Conservation (phyloP, 2,329 filamentous ascomycete species). For the Sordariomycetes sp. region DNA sequence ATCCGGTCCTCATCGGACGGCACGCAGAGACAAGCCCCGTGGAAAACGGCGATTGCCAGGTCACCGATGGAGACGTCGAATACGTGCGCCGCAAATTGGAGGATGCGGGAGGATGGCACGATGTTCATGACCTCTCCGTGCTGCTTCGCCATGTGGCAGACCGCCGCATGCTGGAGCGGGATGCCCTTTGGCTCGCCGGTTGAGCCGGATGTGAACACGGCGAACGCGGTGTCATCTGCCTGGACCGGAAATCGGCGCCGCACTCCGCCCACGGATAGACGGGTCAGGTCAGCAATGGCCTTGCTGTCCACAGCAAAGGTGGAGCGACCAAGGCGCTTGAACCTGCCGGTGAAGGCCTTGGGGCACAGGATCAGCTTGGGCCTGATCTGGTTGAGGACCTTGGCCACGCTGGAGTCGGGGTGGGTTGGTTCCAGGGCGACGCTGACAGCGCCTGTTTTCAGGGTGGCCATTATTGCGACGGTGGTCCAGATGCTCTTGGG, state of each 20-base stretch:
- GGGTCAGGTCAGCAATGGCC: not conserved
- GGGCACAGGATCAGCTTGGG: conserved; percentile 11
- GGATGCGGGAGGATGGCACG: not conserved
- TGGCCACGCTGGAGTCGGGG: conserved; percentile 6
- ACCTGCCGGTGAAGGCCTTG: conserved; percentile 9
- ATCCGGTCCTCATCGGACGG: conserved; percentile 10
- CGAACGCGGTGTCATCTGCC: conserved; percentile 12
- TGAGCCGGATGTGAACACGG: conserved; percentile 43
- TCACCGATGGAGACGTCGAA: conserved; percentile 8
- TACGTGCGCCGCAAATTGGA: conserved; percentile 10
- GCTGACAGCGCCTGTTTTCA: conserved; percentile 13
- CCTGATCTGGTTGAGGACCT: conserved; percentile 10
- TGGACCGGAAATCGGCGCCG: not conserved
- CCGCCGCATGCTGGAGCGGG: conserved; percentile 13
- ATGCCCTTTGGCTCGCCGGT: conserved; percentile 41
- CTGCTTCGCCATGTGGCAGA: not conserved
- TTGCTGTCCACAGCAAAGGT: not conserved
- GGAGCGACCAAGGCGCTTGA: conserved; percentile 7
- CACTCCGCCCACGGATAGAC: not conserved
- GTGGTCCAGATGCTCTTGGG: conserved; percentile 16
- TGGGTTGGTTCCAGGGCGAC: not conserved
- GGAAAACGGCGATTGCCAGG: conserved; percentile 9
- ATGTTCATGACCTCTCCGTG: not conserved
- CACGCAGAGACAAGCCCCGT: conserved; percentile 14
- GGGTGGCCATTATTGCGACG: conserved; percentile 13